These are phyloP conservation scores for Aspergillus bridgeri DNA, from an alignment of 495 filamentous ascomycete genomes.

Conservation along the genomic window DNA sequence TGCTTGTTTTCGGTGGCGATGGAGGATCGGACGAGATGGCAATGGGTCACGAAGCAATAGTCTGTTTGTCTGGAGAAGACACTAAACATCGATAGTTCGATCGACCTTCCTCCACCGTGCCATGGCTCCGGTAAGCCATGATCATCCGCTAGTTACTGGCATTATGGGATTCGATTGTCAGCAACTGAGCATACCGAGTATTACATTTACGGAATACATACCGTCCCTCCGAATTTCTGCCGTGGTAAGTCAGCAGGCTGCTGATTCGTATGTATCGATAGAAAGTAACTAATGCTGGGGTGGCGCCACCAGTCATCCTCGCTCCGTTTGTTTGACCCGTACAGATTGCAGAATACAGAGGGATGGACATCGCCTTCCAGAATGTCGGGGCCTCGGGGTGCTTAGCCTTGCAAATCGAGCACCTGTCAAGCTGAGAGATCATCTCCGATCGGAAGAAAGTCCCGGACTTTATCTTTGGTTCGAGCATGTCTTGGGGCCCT, in stretches of 20 bases:
- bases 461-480: not conserved
- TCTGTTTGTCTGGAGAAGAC: not conserved
- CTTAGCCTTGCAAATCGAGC: not conserved
- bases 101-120: not conserved
- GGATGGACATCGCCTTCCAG: no score
- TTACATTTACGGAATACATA: no score
- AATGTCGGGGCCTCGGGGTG: not conserved
- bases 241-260: no score
- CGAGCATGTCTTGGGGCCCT: not conserved
- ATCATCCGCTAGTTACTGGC: not conserved
- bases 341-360: no score
- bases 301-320: no score
- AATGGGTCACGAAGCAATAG: not conserved
- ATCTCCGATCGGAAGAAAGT: not conserved
- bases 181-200: no score
- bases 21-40: not conserved
- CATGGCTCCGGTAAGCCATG: not conserved
- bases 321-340: no score
- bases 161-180: no score
- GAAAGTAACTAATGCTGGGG: no score
- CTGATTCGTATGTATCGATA: no score
- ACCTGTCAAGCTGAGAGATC: not conserved
- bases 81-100: not conserved
- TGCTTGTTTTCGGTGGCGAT: not conserved
- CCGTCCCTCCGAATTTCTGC: no score